A percentile compares a stretch with the other conserved stretches of the same genome.
phyloP scores from a whole-genome alignment of 208 protist species.

The Perkinsela sp. region DNA sequence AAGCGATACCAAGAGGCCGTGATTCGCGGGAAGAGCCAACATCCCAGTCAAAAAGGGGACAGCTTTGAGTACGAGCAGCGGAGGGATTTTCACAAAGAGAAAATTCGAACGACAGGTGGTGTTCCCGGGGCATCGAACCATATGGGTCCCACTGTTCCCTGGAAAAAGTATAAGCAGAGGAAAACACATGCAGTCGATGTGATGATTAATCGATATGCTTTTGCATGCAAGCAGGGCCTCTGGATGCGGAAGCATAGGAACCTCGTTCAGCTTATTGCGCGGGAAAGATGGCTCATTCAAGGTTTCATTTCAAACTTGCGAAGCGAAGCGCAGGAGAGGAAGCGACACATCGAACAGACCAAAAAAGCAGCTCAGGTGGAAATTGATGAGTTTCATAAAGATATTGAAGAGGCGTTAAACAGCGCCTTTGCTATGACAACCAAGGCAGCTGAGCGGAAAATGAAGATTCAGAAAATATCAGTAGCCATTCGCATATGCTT shows the following conservation, averaged over 20 bases:
- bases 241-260: not conserved
- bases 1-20: not conserved
- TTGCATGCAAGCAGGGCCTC: not conserved
- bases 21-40: not conserved
- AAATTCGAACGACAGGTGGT: not conserved
- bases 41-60: not conserved
- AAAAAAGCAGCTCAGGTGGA: not conserved
- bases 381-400: not conserved
- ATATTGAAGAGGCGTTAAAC: not conserved
- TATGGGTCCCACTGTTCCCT: not conserved
- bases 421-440: not conserved
- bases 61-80: not conserved
- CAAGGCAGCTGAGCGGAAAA: not conserved
- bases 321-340: not conserved
- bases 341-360: not conserved
- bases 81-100: not conserved
- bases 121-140: not conserved
- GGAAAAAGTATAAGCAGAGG: not conserved
- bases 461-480: not conserved
- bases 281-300: not conserved
- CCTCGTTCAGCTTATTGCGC: not conserved
- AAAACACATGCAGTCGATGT: not conserved
- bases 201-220: not conserved
- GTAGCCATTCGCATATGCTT: no score
- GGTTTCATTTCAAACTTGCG: not conserved